Percentiles rank a stretch among this genome's conserved stretches.
Conservation (phyloP, 352 stramenopile species). For the Plasmopara muralis region DNA sequence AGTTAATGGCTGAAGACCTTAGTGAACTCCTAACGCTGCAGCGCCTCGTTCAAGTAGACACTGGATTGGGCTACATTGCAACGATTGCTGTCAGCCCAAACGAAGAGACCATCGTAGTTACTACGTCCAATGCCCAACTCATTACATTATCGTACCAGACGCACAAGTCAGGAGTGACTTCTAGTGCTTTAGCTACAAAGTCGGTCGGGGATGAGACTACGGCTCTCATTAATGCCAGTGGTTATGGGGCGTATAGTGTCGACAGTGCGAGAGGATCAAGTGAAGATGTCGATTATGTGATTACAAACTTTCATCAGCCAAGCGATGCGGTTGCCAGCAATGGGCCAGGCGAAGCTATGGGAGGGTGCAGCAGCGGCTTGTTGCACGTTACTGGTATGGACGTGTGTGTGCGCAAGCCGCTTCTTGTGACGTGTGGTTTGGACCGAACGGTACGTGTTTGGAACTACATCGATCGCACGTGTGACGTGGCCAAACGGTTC, state of each 20-base stretch:
- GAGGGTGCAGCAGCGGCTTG: constrained; percentile 22
- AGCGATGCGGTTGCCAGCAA: constrained; percentile 26
- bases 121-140: constrained; percentile 57
- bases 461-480: constrained; percentile 89
- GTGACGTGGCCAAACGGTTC: constrained; percentile 86
- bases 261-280: constrained; percentile 26
- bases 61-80: constrained; percentile 29
- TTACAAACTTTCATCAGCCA: constrained; percentile 65
- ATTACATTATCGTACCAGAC: constrained; percentile 70
- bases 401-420: constrained; percentile 88
- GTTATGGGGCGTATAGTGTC: background rate
- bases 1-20: constrained; percentile 5
- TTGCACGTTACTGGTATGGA: constrained; percentile 85
- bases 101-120: constrained; percentile 63
- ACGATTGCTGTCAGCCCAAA: constrained; percentile 68
- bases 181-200: constrained; percentile 5
- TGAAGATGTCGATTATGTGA: constrained; percentile 66
- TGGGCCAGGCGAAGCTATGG: constrained; percentile 1
- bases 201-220: constrained; percentile 17
- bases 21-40: constrained; percentile 48
- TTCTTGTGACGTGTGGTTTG: constrained; percentile 85
- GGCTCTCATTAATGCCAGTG: background rate
- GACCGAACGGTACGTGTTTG: constrained; percentile 88
- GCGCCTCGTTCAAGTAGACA: constrained; percentile 56
- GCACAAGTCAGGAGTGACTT: constrained; percentile 21